Base-by-base conservation (phyloP, 495 filamentous ascomycete genomes). In the Chaetomidium leptoderma region DNA sequence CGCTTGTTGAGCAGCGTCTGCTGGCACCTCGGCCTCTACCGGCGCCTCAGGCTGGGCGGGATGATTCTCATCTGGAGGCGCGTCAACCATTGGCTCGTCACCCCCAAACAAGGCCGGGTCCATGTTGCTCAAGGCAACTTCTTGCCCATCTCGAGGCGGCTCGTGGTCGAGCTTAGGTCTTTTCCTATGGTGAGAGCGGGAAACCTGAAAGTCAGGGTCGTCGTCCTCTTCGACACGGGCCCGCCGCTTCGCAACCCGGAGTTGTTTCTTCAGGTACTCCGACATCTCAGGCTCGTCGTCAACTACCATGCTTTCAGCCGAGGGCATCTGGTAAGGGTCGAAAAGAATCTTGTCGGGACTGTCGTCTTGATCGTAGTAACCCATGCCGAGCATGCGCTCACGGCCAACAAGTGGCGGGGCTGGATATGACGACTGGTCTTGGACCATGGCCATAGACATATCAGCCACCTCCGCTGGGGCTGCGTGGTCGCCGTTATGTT, bases 321-420 rank as follows among this genome's bases (percentile, higher is more conserved):
- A 59, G 7, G 76, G 77, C 36, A 63, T 60, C 60, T 79, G 75
- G 58, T 78, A 79, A 24, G 73, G 70, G 42, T 79, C 76, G 50
- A 79, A 79, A 6, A 79, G 55, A 63, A 79, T 79, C 58, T 58
- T 75, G 57, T 79, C 77, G 8, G 75, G 64, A 51, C 72, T 76
- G 56, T 78, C 77, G 50, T 78, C 77, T 61, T 81, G 78, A 45
- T 80, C 70, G 60, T 80, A 82, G 64, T 79, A 81, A 21, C 78
- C 78, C 66, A 77, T 73, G 23, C 79, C 80, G 62, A 81, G 72
- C 73, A 78, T 78, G 11, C 76, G 68, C 40, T 74, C 72, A n/a
- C 69, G 66, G 26, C 67, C 67, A 6, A 76, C 62, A 32, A 67
- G 58, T 14, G 75, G 72, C n/a, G 76, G 72, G 54, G 81, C 76